Base-by-base conservation (phyloP, 1,139 yeast genomes). In the Eremothecium sinecaudum region DNA sequence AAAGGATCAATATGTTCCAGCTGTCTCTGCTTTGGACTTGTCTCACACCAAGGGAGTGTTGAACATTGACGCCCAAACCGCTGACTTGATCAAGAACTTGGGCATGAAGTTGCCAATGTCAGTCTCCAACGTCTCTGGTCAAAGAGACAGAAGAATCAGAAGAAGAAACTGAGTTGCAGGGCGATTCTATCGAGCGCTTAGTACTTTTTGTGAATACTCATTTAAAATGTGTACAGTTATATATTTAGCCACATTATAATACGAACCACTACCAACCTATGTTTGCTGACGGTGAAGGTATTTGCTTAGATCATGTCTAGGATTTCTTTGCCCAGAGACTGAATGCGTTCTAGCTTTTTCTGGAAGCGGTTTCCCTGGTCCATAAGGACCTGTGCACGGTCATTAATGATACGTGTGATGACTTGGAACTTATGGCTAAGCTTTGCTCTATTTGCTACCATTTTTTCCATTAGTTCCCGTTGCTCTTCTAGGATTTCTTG, bases 1-100 rank as follows among this genome's bases (percentile, higher is more conserved):
- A 78, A 90, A 92, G 76, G 99, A 92, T 73, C 98, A 92, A 77
- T 92, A 87, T 73, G 98, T 92, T 63, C 99, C 99, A 73, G 97
- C 87, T 69, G 94, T 87, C 64, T 92, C 98, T 67, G 99, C 98
- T 68, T 83, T 92, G 69, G 97, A 87, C 75, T 81, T 87, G 67
- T 79, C 94, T 58, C 87, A 84, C 82, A 77, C 86, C 68, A 84
- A 84, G 72, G 87, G 87, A 67, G 92, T 82, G 66, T 83, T 92
- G 69, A 92, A 84, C 72, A 94, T 92, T 66, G 99, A 92, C 71
- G 75, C 83, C 66, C 96, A 87, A 73, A 90, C 98, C 63, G 87
- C 92, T 66, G 94, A 82, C 64, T 79, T 92, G 71, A 90, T 92
- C 64, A 84, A 86, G 75, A 64, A 87, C 58, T 79, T 92, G 64